These are phyloP conservation scores for Pseudonitzschia pungens DNA, from an alignment of 108 stramenopile species.

Conservation along the genomic window DNA sequence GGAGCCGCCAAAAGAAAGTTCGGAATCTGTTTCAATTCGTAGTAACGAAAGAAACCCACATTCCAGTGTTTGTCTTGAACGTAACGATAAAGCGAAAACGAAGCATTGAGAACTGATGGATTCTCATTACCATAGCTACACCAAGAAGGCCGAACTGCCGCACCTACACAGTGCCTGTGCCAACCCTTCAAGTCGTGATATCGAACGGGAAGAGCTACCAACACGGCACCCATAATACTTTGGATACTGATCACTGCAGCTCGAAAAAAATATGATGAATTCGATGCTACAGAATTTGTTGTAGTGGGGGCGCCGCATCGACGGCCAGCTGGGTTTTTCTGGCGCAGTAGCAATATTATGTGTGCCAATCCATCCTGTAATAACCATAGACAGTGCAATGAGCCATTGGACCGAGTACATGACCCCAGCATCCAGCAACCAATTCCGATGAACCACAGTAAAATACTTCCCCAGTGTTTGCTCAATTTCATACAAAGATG, in stretches of 20 bases:
- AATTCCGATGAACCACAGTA: slow-evolving; percentile 22
- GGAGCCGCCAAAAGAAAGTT: slow-evolving; percentile 82
- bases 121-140: slow-evolving; percentile 13
- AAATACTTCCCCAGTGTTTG: background rate
- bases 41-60: slow-evolving; percentile 82
- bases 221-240: slow-evolving; percentile 27
- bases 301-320: background rate
- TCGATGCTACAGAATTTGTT: background rate
- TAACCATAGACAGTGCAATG: slow-evolving; percentile 58
- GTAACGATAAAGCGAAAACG: slow-evolving; percentile 75
- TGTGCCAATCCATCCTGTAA: slow-evolving; percentile 50
- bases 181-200: slow-evolving; percentile 63
- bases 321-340: slow-evolving; percentile 6
- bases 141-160: slow-evolving; percentile 46
- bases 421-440: slow-evolving; percentile 61
- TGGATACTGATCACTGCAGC: slow-evolving; percentile 13
- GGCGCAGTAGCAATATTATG: slow-evolving; percentile 17
- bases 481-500: slow-evolving; percentile 14
- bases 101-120: slow-evolving; percentile 1
- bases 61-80: slow-evolving; percentile 87
- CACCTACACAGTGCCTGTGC: slow-evolving; percentile 45
- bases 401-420: slow-evolving; percentile 80
- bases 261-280: slow-evolving; percentile 4
- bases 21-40: slow-evolving; percentile 74
- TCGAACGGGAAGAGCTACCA: slow-evolving; percentile 46